Evolutionary conservation across 208 protist genomes (phyloP).

Genomic region (Wallacemonas sp.): DNA sequence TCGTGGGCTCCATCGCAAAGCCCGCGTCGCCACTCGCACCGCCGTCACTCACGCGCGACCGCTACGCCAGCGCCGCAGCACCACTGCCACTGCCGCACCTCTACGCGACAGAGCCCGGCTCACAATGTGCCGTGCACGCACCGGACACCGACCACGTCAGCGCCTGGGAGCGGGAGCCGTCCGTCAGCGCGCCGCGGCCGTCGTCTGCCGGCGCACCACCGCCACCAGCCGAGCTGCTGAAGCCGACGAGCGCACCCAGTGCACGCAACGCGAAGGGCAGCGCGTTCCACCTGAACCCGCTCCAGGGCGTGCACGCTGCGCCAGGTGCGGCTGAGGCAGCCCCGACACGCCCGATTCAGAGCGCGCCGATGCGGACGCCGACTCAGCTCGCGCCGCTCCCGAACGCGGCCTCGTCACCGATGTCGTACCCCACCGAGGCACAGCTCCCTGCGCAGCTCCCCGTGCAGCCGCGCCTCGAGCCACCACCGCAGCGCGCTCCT

Average conservation of each 20-base stretch:
- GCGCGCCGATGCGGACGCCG: constrained; percentile 9
- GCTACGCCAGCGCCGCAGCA: background rate
- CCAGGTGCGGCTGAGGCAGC: background rate
- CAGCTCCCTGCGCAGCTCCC: no score
- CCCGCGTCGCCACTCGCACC: background rate
- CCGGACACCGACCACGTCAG: background rate
- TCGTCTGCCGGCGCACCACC: no score
- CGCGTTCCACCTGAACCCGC: constrained; percentile 34
- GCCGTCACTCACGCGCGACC: background rate
- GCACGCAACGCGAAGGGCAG: constrained; percentile 20
- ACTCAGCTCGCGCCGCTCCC: constrained; percentile 10
- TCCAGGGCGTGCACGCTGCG: constrained; percentile 11
- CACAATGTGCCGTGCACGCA: background rate
- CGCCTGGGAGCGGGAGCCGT: background rate
- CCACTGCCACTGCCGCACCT: background rate
- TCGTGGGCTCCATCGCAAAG: background rate
- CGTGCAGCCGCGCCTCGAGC: no score
- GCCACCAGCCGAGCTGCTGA: background rate
- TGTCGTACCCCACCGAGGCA: no score
- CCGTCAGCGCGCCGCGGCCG: no score
- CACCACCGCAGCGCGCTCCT: no score
- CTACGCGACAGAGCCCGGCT: background rate
- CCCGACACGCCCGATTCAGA: background rate
- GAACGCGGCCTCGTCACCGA: background rate
- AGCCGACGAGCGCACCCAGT: background rate